phyloP scores from a whole-genome alignment of 148 eudicot genomes.

The Rhododendron mucronatum region DNA sequence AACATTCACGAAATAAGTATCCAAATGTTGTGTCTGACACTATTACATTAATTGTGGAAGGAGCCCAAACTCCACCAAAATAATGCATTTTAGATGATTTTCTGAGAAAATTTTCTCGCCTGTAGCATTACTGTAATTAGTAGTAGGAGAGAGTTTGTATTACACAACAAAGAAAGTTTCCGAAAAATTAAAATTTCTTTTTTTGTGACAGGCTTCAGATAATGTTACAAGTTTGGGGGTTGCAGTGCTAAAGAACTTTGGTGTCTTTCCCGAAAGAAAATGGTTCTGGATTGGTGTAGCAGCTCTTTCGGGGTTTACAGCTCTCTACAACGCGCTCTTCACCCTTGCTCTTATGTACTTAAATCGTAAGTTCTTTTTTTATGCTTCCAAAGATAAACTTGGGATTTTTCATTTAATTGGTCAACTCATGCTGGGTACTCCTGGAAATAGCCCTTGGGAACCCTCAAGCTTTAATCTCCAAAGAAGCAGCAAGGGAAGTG shows the following conservation, averaged over 20 bases:
- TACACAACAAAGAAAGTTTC: background rate
- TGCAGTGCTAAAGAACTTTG: conserved; percentile 51
- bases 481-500: conserved; percentile 34
- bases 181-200: background rate
- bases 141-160: background rate
- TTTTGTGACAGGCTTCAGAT: conserved; percentile 60
- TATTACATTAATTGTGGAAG: background rate
- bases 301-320: conserved; percentile 61
- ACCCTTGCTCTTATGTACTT: conserved; percentile 77
- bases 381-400: background rate
- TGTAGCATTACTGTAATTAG: background rate
- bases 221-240: conserved; percentile 52
- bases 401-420: background rate
- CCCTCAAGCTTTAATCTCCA: conserved; percentile 29
- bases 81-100: background rate
- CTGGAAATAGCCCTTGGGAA: conserved; percentile 22
- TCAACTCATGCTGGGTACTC: background rate
- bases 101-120: background rate
- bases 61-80: background rate
- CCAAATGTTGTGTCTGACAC: background rate
- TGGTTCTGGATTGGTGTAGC: conserved; percentile 95
- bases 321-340: conserved; percentile 61
- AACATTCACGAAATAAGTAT: background rate
- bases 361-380: conserved; percentile 53
- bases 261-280: conserved; percentile 41